These are phyloP conservation scores for Cucumis cinereus DNA, from an alignment of 306 rosid species.

Conservation along the genomic window DNA sequence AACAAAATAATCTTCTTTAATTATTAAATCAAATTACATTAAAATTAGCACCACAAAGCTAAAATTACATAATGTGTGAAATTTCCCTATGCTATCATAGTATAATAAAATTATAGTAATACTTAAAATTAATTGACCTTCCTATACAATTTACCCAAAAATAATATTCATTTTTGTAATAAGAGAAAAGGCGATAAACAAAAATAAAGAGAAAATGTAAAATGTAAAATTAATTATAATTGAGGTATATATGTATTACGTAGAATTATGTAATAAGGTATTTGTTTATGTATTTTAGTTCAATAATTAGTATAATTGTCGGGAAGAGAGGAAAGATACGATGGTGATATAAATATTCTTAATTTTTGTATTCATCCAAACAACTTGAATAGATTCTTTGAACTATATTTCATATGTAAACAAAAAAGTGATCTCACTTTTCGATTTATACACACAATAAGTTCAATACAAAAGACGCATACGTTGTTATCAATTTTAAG, in stretches of 20 bases:
- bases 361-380: not conserved
- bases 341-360: not conserved
- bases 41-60: not conserved
- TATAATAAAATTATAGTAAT: not conserved
- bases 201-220: too few relatives aligned
- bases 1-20: not conserved
- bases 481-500: not conserved
- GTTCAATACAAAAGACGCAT: not conserved
- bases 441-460: not conserved
- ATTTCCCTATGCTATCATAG: not conserved
- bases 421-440: not conserved
- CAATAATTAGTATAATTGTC: too few relatives aligned
- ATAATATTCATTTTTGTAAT: too few relatives aligned
- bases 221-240: too few relatives aligned
- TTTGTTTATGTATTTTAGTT: too few relatives aligned
- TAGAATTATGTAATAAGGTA: too few relatives aligned
- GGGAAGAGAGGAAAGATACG: not conserved
- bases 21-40: not conserved
- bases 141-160: too few relatives aligned
- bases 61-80: not conserved
- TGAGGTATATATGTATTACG: too few relatives aligned
- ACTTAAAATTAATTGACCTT: not conserved
- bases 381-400: not conserved
- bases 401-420: not conserved
- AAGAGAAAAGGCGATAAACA: too few relatives aligned